phyloP scores from a whole-genome alignment of 331 rosid genomes.

The Malus hybrid region DNA sequence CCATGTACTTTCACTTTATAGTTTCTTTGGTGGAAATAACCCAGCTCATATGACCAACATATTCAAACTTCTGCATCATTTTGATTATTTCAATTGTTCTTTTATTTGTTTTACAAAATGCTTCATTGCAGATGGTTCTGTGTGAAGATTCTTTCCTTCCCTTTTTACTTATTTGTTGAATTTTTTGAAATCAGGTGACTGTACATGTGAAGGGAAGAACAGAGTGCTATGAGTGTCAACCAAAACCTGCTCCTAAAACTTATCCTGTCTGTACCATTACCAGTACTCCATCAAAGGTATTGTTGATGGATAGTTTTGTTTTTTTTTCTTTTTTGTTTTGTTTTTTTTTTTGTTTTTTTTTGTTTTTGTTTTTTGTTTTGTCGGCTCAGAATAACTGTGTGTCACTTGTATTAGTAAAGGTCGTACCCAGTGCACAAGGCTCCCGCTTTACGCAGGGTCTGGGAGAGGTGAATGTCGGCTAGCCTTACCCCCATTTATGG shows the following conservation, averaged over 20 bases:
- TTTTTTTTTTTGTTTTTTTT: not conserved
- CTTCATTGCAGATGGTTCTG: not conserved
- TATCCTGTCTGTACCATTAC: slow-evolving; percentile 98
- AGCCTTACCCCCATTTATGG: no score
- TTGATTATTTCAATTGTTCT: not conserved
- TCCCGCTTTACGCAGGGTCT: no score
- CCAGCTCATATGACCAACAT: not conserved
- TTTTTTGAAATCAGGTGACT: slow-evolving; percentile 58
- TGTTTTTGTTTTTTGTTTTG: not conserved
- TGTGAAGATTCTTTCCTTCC: slow-evolving; percentile 12
- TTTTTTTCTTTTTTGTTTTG: not conserved
- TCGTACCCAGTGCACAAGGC: no score
- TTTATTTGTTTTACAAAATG: not conserved
- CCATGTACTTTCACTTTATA: not conserved
- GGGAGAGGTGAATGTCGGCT: no score
- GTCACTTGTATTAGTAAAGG: not conserved
- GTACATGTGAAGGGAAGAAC: slow-evolving; percentile 95
- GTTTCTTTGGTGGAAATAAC: not conserved
- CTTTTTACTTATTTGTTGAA: slow-evolving; percentile 4
- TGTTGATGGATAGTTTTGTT: not conserved
- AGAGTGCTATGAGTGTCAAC: slow-evolving; percentile 97
- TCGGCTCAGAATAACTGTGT: not conserved
- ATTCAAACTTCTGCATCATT: not conserved
- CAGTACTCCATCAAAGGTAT: slow-evolving; percentile 97
- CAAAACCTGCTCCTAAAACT: slow-evolving; percentile 95